Percentiles rank a stretch among this genome's conserved stretches.
phyloP scores from a whole-genome alignment of 495 filamentous ascomycete species.

The Hypoxylon subgilvum region DNA sequence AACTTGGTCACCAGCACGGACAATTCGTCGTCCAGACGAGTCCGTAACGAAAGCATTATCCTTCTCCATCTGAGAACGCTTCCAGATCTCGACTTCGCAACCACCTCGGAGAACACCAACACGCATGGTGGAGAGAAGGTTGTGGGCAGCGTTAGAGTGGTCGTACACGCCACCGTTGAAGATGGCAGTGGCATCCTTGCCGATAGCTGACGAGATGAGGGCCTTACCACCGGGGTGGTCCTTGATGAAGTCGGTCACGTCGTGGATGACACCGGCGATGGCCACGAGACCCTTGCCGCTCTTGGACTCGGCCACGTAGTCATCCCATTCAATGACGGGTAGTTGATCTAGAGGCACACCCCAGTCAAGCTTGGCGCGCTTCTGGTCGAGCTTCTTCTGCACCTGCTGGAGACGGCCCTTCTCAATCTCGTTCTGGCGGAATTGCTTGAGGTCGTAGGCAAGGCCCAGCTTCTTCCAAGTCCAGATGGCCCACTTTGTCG shows the following conservation, averaged over 20 bases:
- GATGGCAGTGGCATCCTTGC: constrained; percentile 97
- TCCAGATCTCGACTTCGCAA: constrained; percentile 99
- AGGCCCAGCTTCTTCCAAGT: constrained; percentile 90
- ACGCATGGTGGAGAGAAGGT: constrained; percentile 93
- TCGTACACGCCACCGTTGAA: constrained; percentile 99
- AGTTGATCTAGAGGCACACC: constrained; percentile 91
- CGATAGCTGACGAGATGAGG: constrained; percentile 88
- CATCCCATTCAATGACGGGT: constrained; percentile 95
- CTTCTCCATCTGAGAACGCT: constrained; percentile 89
- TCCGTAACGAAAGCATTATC: constrained; percentile 81
- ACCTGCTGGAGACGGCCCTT: constrained; percentile 96
- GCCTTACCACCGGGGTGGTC: constrained; percentile 97
- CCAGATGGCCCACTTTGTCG: constrained; percentile 98
- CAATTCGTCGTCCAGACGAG: constrained; percentile 77
- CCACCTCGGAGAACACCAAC: constrained; percentile 96
- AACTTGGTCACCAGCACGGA: constrained; percentile 87
- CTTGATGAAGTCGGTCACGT: constrained; percentile 92
- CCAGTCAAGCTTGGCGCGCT: constrained; percentile 91
- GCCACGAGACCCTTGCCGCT: constrained; percentile 87
- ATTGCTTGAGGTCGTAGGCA: constrained; percentile 95
- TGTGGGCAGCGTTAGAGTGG: constrained; percentile 97
- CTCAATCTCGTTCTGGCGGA: constrained; percentile 97
- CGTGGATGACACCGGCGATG: constrained; percentile 94
- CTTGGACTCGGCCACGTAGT: constrained; percentile 86
- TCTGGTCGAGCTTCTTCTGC: constrained; percentile 99